Base-by-base conservation (phyloP, 1,139 yeast genomes). In the Yamadazyma oceani region DNA sequence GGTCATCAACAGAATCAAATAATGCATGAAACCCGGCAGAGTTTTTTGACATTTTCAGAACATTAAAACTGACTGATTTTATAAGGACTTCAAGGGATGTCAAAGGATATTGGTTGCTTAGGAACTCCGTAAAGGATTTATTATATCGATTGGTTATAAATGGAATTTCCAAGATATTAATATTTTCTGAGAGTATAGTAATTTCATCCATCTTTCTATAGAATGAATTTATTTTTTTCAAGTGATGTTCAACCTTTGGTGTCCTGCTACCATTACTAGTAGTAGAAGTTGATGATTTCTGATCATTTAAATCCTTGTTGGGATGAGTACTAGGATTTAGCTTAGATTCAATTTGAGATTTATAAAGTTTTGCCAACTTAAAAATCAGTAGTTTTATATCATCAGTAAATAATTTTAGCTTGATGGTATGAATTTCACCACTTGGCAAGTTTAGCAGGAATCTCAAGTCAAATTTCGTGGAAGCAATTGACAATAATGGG, bases 21-120 rank as follows among this genome's bases (percentile, higher is more conserved):
- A 72, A 52, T 3, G 81, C 65, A 40, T 81, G 82, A 53, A 69
- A 83, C 0, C 89, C 90, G 1, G 88, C 80, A 9, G 75, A 62
- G 30, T 57, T 58, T 10, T 57, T 48, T 17, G 55, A 47, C 19
- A 75, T 43, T 38, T 66, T 60, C 13, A 62, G 53, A 15, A 64
- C 46, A 45, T 65, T 66, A 28, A 68, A 48, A 2, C 67, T 60
- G 6, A 52, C 51, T 2, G 64, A 67, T 45, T 62, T 69, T 38
- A 58, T 57, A 15, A 44, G 46, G 32, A 57, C 44, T 26, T 57
- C 66, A 31, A 62, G 55, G 16, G 59, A 65, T 12, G 63, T 54
- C 19, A 36, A 50, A 3, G 66, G 71, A 32, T 38, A 49, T 17
- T 41, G 42, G 11, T 46, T 39, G 8, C 44, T 32, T 34, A 69